Base-by-base conservation (phyloP, 495 filamentous ascomycete genomes). In the Penicillium daleae region DNA sequence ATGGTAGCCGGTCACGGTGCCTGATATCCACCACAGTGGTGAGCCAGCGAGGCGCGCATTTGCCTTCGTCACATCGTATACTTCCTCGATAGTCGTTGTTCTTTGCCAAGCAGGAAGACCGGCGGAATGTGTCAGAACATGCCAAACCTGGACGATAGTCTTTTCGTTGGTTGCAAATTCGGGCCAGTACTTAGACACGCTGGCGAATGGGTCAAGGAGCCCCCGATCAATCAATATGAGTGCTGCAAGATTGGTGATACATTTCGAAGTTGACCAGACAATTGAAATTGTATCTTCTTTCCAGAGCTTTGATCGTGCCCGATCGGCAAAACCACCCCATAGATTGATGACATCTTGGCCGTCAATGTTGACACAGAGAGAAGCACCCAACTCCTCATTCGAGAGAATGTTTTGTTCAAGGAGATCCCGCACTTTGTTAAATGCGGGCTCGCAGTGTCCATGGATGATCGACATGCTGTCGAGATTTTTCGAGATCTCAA, bases 11-110 rank as follows among this genome's bases (percentile, higher is more conserved):
- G 61, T 65, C 12, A 60, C 59, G 21, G 68, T 65, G 7, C 74
- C 74, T 7, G 74, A 68, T 12, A 27, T 65, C 68, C 68, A 76
- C 74, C 72, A 76, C 2, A 69, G 72, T 3, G 71, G 60, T 39
- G 72, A 68, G 6, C 61, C 27, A 19, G 74, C 72, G 4, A 76
- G 67, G 29, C 48, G 59, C 13, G 64, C 60, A 1, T 71, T 54
- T 15, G 69, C 53, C 37, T 55, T 46, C 17, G 52, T 19, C 3
- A 61, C 29, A 40, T 75, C 64, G 35, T 64, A 71, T 0, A 70
- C 33, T 10, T 75, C 68, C 15, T 75, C 72, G 22, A 75, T 49
- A 7, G 29, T 31, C 29, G 29, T 31, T 31, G 29, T 3, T 31
- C 29, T 31, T 31, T 31, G 29, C 29, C 29, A 31, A 4, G 29